Percentiles rank a stretch among this genome's conserved stretches.
Evolutionary conservation across 1,284 basidiomycete species (phyloP).

Genomic region (Leccinum angustisporum): DNA sequence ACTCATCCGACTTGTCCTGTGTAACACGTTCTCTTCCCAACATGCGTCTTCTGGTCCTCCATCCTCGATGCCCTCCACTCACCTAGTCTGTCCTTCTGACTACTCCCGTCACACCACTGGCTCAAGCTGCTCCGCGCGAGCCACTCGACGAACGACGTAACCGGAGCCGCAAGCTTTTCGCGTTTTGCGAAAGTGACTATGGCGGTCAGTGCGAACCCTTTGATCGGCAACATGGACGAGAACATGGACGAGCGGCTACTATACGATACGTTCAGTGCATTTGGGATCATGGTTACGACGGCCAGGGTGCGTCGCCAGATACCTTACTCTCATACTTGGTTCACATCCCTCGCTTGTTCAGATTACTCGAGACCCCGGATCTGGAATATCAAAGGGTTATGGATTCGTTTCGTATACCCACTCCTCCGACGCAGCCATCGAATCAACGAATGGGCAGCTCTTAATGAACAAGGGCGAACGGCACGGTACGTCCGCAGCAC

Average conservation of each 20-base stretch:
- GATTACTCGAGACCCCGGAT: slow-evolving; percentile 88
- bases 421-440: slow-evolving; percentile 94
- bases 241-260: slow-evolving; percentile 91
- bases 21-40: too few relatives aligned
- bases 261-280: slow-evolving; percentile 94
- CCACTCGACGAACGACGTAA: too few relatives aligned
- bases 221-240: slow-evolving; percentile 93
- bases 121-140: too few relatives aligned
- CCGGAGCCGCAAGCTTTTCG: too few relatives aligned
- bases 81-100: too few relatives aligned
- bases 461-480: slow-evolving; percentile 98
- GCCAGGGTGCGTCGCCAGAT: slow-evolving; percentile 72
- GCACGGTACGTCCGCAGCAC: slow-evolving; percentile 94
- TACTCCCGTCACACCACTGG: too few relatives aligned
- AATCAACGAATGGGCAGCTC: slow-evolving; percentile 97
- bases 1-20: too few relatives aligned
- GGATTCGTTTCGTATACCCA: slow-evolving; percentile 97
- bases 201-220: slow-evolving; percentile 90
- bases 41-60: too few relatives aligned
- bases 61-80: too few relatives aligned
- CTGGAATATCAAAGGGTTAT: slow-evolving; percentile 91
- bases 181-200: too few relatives aligned
- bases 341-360: slow-evolving; percentile 34
- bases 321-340: background rate
- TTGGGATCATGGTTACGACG: slow-evolving; percentile 91